Percentiles rank a stretch among this genome's conserved stretches.
These are phyloP conservation scores for Meripilus lineatus DNA, from an alignment of 1,284 basidiomycete species.

Conservation along the genomic window DNA sequence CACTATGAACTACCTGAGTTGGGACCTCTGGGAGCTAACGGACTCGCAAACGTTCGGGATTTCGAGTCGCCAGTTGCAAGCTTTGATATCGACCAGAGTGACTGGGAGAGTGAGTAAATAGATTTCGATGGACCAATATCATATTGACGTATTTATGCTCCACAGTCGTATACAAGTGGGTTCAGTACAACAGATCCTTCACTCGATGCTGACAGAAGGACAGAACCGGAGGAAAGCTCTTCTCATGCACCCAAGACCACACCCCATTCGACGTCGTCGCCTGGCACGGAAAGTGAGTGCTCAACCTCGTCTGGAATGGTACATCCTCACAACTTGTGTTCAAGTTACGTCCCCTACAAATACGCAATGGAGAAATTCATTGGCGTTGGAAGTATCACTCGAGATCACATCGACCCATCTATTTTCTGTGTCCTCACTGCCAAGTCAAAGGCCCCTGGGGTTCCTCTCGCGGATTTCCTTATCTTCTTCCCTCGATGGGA, in stretches of 20 bases:
- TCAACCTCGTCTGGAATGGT: neutral
- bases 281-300: constrained; percentile 58
- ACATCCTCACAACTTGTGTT: neutral
- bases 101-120: constrained; percentile 44
- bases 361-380: constrained; percentile 66
- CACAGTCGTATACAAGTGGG: constrained; percentile 45
- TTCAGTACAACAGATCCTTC: neutral
- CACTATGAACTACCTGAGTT: constrained; percentile 62
- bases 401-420: constrained; percentile 62
- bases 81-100: constrained; percentile 53
- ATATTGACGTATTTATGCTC: constrained; percentile 7
- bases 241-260: constrained; percentile 54
- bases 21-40: constrained; percentile 57
- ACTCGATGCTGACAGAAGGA: neutral
- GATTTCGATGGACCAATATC: neutral
- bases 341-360: constrained; percentile 71
- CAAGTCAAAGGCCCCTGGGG: constrained; percentile 53
- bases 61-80: constrained; percentile 56
- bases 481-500: constrained; percentile 65
- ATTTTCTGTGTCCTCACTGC: constrained; percentile 64
- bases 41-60: constrained; percentile 54
- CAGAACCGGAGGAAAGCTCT: constrained; percentile 55
- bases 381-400: constrained; percentile 61
- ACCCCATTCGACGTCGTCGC: constrained; percentile 74
- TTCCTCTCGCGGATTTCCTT: constrained; percentile 57